Evolutionary conservation across 2,329 filamentous ascomycete species (phyloP).

Genomic region (Corynespora cassiicola): DNA sequence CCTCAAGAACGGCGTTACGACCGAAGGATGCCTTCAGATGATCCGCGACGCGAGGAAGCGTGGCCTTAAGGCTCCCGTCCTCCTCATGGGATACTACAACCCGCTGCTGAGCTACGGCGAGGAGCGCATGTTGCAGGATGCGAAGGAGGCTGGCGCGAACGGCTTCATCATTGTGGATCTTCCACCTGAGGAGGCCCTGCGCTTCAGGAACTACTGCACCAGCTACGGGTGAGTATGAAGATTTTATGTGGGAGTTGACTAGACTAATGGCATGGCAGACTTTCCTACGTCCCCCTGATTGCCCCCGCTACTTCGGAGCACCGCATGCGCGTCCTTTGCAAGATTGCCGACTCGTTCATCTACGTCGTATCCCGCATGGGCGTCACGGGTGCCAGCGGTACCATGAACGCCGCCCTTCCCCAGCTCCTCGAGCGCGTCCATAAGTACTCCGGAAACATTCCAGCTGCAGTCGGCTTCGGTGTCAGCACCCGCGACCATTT

Average conservation of each 20-base stretch:
- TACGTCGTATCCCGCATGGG: slow-evolving; percentile 98
- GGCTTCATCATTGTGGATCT: slow-evolving; percentile 97
- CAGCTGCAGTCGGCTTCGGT: slow-evolving; percentile 92
- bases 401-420: slow-evolving; percentile 80
- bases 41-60: slow-evolving; percentile 78
- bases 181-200: slow-evolving; percentile 92
- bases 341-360: slow-evolving; percentile 97
- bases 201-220: slow-evolving; percentile 85
- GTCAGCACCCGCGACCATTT: slow-evolving; percentile 97
- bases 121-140: slow-evolving; percentile 84
- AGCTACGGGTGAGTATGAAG: slow-evolving; percentile 68
- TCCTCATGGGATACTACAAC: slow-evolving; percentile 99
- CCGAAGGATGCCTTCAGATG: slow-evolving; percentile 79
- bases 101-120: slow-evolving; percentile 93
- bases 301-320: slow-evolving; percentile 90
- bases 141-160: slow-evolving; percentile 84
- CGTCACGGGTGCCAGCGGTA: slow-evolving; percentile 88
- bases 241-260: not conserved
- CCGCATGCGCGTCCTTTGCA: slow-evolving; percentile 94
- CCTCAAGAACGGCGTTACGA: slow-evolving; percentile 86
- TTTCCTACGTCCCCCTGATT: slow-evolving; percentile 97
- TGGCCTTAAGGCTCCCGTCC: slow-evolving; percentile 80
- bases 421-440: slow-evolving; percentile 85
- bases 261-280: slow-evolving; percentile 52
- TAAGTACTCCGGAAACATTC: slow-evolving; percentile 88